Conservation (phyloP, 345 rosid genomes). For the Salix caprea region DNA sequence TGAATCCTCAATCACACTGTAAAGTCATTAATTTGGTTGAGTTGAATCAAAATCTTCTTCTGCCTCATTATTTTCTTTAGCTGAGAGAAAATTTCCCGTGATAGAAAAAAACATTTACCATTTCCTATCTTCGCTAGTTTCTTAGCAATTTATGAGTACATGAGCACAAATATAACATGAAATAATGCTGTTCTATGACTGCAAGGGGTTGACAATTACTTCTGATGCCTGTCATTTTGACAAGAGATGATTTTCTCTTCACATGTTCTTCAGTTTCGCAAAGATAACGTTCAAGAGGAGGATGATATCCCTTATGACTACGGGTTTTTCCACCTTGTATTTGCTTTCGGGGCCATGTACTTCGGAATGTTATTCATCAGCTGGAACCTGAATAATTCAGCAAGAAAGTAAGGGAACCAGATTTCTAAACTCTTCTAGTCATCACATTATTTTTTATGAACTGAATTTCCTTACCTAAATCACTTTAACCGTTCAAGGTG, state of each 20-base stretch:
- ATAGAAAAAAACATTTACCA: too few species aligned
- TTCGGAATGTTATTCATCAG: constrained; percentile 87
- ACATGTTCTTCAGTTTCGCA: constrained; percentile 46
- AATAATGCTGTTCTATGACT: not conserved
- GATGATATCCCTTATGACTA: constrained; percentile 75
- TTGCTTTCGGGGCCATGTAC: constrained; percentile 88
- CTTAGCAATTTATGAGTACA: too few species aligned
- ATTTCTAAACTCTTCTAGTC: not conserved
- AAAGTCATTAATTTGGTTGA: too few species aligned
- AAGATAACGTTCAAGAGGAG: constrained; percentile 46
- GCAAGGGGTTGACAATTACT: too few species aligned
- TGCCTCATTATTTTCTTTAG: too few species aligned
- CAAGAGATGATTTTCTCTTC: not conserved
- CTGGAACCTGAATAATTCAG: constrained; percentile 68
- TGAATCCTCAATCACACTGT: too few species aligned
- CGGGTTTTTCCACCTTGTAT: constrained; percentile 78
- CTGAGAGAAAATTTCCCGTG: too few species aligned
- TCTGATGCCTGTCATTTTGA: not conserved
- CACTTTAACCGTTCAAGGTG: constrained; percentile 43
- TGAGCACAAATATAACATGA: too few species aligned
- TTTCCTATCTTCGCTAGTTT: too few species aligned
- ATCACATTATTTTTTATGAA: not conserved
- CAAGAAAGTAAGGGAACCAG: constrained; percentile 40
- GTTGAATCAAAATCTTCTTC: too few species aligned
- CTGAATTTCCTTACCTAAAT: not conserved